phyloP scores from a whole-genome alignment of 176 grass and related monocot genomes.

The Eremochloa ophiuroides region DNA sequence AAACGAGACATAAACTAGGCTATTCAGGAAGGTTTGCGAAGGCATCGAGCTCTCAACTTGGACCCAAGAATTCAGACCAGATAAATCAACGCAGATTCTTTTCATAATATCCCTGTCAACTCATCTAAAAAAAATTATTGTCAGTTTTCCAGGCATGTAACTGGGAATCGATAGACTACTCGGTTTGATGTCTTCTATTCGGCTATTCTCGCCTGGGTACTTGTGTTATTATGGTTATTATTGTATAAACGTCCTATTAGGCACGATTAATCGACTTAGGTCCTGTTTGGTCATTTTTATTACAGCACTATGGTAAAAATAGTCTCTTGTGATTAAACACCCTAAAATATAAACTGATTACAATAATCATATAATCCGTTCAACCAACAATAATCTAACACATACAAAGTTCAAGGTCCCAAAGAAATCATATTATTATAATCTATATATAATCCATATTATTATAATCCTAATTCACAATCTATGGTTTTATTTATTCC shows the following conservation, averaged over 20 bases:
- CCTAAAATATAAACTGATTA: too few species aligned
- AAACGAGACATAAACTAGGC: slow-evolving; percentile 10
- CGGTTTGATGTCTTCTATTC: not conserved
- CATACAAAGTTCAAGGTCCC: not conserved
- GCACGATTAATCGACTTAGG: not conserved
- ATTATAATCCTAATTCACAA: not conserved
- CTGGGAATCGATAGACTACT: not conserved
- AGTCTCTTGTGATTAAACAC: not conserved
- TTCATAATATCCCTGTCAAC: not conserved
- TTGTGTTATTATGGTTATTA: not conserved
- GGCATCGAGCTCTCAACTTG: slow-evolving; percentile 34
- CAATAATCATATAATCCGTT: not conserved
- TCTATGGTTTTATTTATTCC: too few species aligned
- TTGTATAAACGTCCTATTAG: not conserved
- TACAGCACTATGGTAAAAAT: not conserved
- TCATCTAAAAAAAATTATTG: not conserved
- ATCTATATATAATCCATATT: too few species aligned
- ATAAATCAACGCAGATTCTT: slow-evolving; percentile 8
- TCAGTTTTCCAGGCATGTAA: not conserved
- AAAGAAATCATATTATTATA: not conserved
- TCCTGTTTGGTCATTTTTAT: too few species aligned
- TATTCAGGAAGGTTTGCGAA: not conserved
- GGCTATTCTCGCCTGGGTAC: not conserved
- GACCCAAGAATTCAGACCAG: slow-evolving; percentile 17
- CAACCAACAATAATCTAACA: not conserved